These are phyloP conservation scores for Aureobasidium pullulans DNA, from an alignment of 2,329 filamentous ascomycete genomes.

Conservation along the genomic window DNA sequence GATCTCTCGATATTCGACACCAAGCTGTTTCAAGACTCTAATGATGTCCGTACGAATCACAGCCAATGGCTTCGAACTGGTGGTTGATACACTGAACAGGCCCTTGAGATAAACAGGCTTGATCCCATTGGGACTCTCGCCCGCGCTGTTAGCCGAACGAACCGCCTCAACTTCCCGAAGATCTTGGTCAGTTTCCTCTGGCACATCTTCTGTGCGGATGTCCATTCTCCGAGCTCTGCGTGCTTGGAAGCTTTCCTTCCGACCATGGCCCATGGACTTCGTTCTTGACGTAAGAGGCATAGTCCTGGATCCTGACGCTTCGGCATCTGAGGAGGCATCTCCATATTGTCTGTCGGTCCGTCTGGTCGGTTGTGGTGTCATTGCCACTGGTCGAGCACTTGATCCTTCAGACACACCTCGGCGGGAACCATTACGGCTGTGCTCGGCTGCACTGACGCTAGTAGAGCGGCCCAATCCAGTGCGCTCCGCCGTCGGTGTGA, in stretches of 20 bases:
- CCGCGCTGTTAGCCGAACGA: constrained; percentile 24
- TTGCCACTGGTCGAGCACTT: constrained; percentile 18
- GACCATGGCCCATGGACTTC: constrained; percentile 81
- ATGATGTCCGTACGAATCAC: constrained; percentile 87
- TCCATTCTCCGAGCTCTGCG: constrained; percentile 55
- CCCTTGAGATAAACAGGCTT: constrained; percentile 96
- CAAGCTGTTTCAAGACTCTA: constrained; percentile 76
- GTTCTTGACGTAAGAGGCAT: constrained; percentile 63
- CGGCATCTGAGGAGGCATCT: constrained; percentile 45
- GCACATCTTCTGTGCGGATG: constrained; percentile 65
- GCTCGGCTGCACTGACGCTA: constrained; percentile 81
- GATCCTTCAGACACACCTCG: constrained; percentile 49
- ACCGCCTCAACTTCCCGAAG: constrained; percentile 46
- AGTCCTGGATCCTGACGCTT: constrained; percentile 28
- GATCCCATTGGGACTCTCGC: constrained; percentile 65
- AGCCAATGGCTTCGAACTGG: constrained; percentile 79
- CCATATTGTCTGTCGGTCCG: constrained; percentile 36
- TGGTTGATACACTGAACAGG: constrained; percentile 93
- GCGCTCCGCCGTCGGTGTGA: constrained; percentile 59
- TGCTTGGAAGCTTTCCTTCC: constrained; percentile 86
- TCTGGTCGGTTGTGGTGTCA: constrained; percentile 20
- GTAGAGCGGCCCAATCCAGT: constrained; percentile 77
- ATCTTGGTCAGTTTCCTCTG: constrained; percentile 85
- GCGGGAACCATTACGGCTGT: constrained; percentile 30
- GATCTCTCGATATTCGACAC: constrained; percentile 88